These are phyloP conservation scores for Pseudomassariella vexata DNA, from an alignment of 2,329 filamentous ascomycete genomes.

Conservation along the genomic window DNA sequence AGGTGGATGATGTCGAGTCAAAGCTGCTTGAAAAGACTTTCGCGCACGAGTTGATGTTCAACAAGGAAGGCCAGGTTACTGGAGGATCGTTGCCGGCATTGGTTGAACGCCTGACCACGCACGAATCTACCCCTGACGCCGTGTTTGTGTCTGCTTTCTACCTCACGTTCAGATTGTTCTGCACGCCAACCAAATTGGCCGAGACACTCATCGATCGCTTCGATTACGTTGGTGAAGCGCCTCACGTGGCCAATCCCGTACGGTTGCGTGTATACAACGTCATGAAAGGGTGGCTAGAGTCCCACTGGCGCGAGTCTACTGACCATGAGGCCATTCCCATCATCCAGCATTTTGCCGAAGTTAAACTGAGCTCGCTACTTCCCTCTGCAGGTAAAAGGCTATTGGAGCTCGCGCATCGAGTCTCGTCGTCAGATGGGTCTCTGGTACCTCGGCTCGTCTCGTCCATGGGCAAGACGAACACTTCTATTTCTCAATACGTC, in stretches of 20 bases:
- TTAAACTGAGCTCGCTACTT: constrained; percentile 61
- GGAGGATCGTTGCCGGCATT: constrained; percentile 86
- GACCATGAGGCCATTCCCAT: constrained; percentile 70
- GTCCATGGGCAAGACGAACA: constrained; percentile 82
- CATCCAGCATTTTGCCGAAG: constrained; percentile 75
- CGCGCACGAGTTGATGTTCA: constrained; percentile 85
- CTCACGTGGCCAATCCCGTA: constrained; percentile 71
- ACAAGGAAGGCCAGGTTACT: constrained; percentile 91
- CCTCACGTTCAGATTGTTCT: constrained; percentile 91
- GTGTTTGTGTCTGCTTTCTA: constrained; percentile 94
- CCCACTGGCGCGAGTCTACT: constrained; percentile 81
- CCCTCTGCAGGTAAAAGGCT: constrained; percentile 78
- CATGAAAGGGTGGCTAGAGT: constrained; percentile 96
- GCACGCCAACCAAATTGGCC: constrained; percentile 72
- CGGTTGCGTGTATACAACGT: constrained; percentile 90
- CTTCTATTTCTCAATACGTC: constrained; percentile 65
- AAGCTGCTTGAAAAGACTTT: constrained; percentile 87
- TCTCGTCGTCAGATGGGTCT: constrained; percentile 65
- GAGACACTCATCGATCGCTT: constrained; percentile 84
- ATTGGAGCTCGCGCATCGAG: constrained; percentile 71
- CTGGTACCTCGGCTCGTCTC: constrained; percentile 79
- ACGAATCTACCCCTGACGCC: constrained; percentile 86
- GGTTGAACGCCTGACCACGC: constrained; percentile 89
- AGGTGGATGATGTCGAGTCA: constrained; percentile 72
- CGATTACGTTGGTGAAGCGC: constrained; percentile 79